These are phyloP conservation scores for Penicillium sp. DNA, from an alignment of 2,329 filamentous ascomycete genomes.

Conservation along the genomic window DNA sequence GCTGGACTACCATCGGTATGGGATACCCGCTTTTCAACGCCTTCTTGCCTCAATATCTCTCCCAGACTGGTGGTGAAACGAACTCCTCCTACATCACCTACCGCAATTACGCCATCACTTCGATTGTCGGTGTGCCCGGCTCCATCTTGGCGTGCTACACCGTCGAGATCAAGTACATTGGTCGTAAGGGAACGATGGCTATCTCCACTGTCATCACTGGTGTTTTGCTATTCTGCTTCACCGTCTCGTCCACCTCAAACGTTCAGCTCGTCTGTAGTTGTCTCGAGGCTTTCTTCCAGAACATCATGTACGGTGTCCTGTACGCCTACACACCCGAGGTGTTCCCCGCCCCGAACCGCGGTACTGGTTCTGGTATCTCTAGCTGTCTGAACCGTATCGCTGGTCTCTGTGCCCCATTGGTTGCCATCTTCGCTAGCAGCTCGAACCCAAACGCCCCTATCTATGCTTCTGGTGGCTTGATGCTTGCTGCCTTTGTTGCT, in stretches of 20 bases:
- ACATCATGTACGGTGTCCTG: conserved; percentile 58
- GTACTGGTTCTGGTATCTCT: conserved; percentile 54
- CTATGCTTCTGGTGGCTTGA: conserved; percentile 46
- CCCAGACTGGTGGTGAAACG: conserved; percentile 60
- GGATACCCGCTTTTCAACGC: conserved; percentile 87
- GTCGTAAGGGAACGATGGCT: conserved; percentile 59
- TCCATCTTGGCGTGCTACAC: conserved; percentile 72
- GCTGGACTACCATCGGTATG: conserved; percentile 81
- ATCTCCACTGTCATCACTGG: conserved; percentile 53
- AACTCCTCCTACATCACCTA: conserved; percentile 55
- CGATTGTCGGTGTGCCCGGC: conserved; percentile 72
- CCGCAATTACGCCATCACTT: conserved; percentile 80
- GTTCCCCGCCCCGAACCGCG: conserved; percentile 57
- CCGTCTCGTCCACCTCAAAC: conserved; percentile 47
- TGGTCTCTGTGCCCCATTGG: conserved; percentile 47
- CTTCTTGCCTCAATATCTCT: conserved; percentile 82
- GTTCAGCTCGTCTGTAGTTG: conserved; percentile 54
- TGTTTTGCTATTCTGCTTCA: conserved; percentile 58
- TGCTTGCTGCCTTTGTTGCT: conserved; percentile 46
- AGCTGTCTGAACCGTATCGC: conserved; percentile 47
- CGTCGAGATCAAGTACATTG: conserved; percentile 67
- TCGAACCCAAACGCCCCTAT: conserved; percentile 45
- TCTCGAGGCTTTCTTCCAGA: conserved; percentile 58
- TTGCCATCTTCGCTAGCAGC: conserved; percentile 42
- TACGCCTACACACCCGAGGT: conserved; percentile 62